Base-by-base conservation (phyloP, 2,329 filamentous ascomycete species). In the Arthrobotrys sinensis region DNA sequence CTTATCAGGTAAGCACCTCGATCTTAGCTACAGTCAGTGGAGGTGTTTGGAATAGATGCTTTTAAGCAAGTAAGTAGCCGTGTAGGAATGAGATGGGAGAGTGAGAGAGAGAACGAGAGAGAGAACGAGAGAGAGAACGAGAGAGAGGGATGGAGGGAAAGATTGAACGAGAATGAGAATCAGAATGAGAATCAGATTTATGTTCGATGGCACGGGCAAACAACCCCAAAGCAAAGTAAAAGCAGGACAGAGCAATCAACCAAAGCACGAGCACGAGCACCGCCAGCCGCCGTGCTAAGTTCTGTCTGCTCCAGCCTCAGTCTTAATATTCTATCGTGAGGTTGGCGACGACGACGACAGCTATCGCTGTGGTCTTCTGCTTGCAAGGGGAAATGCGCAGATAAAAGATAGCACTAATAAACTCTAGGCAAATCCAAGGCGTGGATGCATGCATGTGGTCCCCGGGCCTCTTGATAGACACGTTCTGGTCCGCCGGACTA, bases 361-460 rank as follows among this genome's bases (percentile, higher is more conserved):
- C 46, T 8, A 55, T 32, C 50, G 50, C 21, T 8, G 16, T 55
- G 7, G 21, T 32, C 4, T 55, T 2, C 14, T 14, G 40, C 6
- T 64, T 45, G 36, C 43, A 65, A 64, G 48, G 57, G 57, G 21
- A 38, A 55, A 48, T 57, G 67, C 32, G 45, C 57, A 24, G 45
- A 72, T 64, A 64, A 64, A 55, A 53, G 40, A 52, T 45, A 10
- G 50, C 21, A 45, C 57, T 52, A 53, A 72, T 38, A 36, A 72
- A 24, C 55, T 46, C 57, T 38, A 36, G 43, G 55, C 16, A 63
- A 60, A 50, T 46, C 52, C 21, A 24, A 12, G 3, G 52, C 19
- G 36, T 16, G 28, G 19, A 53, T 52, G 34, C 34, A 53, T 52
- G 34, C 34, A 69, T 34, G n/a, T 38, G 16, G 32, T 34, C 32